Percentiles rank a stretch among this genome's conserved stretches.
Evolutionary conservation across 2,329 filamentous ascomycete species (phyloP).

Genomic region (Fusarium sp.): DNA sequence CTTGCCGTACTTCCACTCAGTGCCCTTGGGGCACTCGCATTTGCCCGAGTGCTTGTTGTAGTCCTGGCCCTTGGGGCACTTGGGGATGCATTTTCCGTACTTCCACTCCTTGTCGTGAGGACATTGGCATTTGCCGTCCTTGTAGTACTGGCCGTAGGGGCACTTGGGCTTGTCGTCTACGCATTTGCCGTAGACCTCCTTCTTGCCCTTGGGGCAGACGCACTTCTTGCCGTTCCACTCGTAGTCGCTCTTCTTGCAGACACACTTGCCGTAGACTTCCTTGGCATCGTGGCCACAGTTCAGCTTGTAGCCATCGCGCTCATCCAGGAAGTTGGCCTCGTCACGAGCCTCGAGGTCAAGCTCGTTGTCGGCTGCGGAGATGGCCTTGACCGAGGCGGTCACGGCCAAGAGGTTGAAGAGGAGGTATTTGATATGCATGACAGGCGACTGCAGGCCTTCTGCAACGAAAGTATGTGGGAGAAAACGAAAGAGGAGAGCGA

Average conservation of each 20-base stretch:
- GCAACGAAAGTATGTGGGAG: constrained; percentile 15
- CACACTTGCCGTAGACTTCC: constrained; percentile 19
- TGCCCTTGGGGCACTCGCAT: too few relatives aligned
- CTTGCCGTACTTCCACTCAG: background rate
- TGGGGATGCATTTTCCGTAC: background rate
- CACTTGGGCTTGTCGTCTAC: constrained; percentile 10
- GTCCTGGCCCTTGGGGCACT: too few relatives aligned
- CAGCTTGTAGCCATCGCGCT: constrained; percentile 7
- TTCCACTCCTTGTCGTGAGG: background rate
- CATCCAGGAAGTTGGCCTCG: constrained; percentile 3
- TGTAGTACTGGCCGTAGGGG: constrained; percentile 14
- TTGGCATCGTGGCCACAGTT: constrained; percentile 24
- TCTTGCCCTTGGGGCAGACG: constrained; percentile 11
- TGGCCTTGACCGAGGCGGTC: constrained; percentile 35
- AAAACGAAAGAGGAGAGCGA: constrained; percentile 20
- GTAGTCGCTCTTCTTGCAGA: constrained; percentile 9
- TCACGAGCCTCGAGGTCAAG: constrained; percentile 32
- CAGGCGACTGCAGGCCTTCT: constrained; percentile 32
- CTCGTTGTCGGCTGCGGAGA: constrained; percentile 31
- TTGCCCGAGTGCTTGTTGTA: too few relatives aligned
- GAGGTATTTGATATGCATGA: constrained; percentile 37
- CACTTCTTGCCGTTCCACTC: constrained; percentile 8
- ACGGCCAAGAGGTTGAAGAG: constrained; percentile 33
- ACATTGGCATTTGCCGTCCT: constrained; percentile 21
- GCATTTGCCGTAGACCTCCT: constrained; percentile 20